A percentile compares a stretch with the other conserved stretches of the same genome.
Conservation (phyloP, 2,329 filamentous ascomycete genomes). For the Fusarium sambucinum region DNA sequence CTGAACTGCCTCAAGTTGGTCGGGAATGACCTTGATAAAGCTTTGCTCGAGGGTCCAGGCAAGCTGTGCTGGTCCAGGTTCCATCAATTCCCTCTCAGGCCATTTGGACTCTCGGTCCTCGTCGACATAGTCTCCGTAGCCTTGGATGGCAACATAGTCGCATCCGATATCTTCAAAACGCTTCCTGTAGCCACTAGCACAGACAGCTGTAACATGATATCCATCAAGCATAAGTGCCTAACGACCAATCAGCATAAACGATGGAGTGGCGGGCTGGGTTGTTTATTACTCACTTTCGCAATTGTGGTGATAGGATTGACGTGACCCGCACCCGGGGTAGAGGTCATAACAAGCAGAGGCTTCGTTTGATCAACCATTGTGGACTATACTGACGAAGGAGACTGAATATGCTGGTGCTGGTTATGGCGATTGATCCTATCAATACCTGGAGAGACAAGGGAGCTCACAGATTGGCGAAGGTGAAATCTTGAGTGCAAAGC, state of each 20-base stretch:
- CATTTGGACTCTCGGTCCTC: conserved; percentile 7
- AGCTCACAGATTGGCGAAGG: too few species aligned
- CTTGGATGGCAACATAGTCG: conserved; percentile 5
- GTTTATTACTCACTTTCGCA: not conserved
- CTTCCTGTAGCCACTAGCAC: conserved; percentile 1
- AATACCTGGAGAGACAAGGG: too few species aligned
- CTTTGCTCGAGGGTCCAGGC: conserved; percentile 8
- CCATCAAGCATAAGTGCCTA: conserved; percentile 2
- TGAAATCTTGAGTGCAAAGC: too few species aligned
- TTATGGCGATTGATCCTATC: too few species aligned
- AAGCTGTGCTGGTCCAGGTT: conserved; percentile 2
- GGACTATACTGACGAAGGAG: too few species aligned
- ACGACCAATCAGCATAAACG: not conserved
- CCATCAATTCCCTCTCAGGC: conserved; percentile 1
- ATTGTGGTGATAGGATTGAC: conserved; percentile 17
- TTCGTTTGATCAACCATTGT: not conserved
- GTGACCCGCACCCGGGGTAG: conserved; percentile 2
- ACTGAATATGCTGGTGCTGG: too few species aligned
- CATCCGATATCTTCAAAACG: conserved; percentile 8
- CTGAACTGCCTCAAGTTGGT: conserved; percentile 7
- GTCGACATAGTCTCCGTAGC: conserved; percentile 16
- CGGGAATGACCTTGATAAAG: conserved; percentile 9
- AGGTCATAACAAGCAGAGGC: conserved; percentile 3
- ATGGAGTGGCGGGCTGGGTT: not conserved
- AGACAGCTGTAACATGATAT: conserved; percentile 11